These are phyloP conservation scores for Pestalotiopsis sp. DNA, from an alignment of 2,329 filamentous ascomycete genomes.

Conservation along the genomic window DNA sequence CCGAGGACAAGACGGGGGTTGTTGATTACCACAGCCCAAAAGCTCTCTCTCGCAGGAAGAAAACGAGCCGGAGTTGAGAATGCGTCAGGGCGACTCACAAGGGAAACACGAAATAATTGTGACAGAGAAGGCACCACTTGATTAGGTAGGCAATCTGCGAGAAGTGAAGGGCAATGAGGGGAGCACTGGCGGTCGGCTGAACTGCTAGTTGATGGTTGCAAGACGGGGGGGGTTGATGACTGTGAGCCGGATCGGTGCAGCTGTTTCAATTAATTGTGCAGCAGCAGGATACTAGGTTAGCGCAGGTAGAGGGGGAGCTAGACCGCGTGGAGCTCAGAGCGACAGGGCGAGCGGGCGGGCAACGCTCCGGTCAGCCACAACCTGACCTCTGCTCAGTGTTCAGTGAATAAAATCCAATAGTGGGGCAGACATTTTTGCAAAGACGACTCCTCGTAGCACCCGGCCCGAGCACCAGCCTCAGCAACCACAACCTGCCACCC, in stretches of 20 bases:
- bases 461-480: neutral
- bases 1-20: neutral
- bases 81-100: neutral
- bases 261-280: constrained; percentile 9
- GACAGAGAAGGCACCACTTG: neutral
- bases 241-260: neutral
- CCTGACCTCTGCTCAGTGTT: neutral
- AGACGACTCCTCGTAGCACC: too few species aligned
- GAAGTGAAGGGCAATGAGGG: neutral
- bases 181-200: neutral
- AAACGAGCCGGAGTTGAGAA: neutral
- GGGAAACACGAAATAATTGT: neutral
- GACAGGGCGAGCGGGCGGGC: neutral
- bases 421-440: neutral
- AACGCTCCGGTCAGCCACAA: neutral
- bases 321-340: neutral
- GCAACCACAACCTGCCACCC: neutral
- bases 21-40: neutral
- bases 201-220: neutral
- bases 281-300: neutral
- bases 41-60: neutral
- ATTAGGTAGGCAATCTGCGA: neutral
- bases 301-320: neutral
- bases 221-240: neutral
- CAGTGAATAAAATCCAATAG: neutral